Evolutionary conservation across 768 basidiomycete species (phyloP), one percentile per base, ranked within the genome.

Genomic region (Pleurotus pulmonarius): DNA sequence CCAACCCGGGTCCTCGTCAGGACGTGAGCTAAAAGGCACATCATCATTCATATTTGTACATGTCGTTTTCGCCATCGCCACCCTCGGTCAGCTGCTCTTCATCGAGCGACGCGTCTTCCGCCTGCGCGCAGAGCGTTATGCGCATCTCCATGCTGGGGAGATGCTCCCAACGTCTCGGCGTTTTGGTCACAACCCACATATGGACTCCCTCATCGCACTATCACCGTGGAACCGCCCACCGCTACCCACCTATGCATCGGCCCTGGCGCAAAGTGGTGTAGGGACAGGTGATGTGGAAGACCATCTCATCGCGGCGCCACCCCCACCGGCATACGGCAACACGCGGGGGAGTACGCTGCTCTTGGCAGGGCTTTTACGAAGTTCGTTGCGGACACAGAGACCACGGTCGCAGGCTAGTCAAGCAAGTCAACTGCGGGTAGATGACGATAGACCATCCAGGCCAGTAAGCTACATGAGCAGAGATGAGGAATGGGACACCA

Each of bases 211-310:
- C 25, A 70, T 83, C 40, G 76, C 74, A 3, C 74, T 78, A 58
- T 80, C 86, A 8, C 88, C 88, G 1, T 90, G 88, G 88, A 83
- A 83, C 66, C 74, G 87, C 20, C 86, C 85, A 1, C 79, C 86
- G 11, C 70, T 89, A 43, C 87, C 87, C 0, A 86, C 85, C 11
- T 89, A 89, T 63, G 86, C 85, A 3, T 83, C 86, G 16, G 81
- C 83, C 2, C 72, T 91, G n/a, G 79, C 82, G 6, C 79, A 86
- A 59, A 83, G 81, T 65, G 87, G 87, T 12, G 77, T 74, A 12
- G 86, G 85, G 37, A 89, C 88, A 3, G 88, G 87, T 41, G 88
- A 90, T 66, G 87, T 87, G 24, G 88, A 90, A 61, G 87, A 88
- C 66, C 74, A 82, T 63, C 66, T 79, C 38, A 90, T 88, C 56